These are phyloP conservation scores for Mesotaenium endlicherianum DNA, from an alignment of 139 green algal genomes.

Conservation along the genomic window DNA sequence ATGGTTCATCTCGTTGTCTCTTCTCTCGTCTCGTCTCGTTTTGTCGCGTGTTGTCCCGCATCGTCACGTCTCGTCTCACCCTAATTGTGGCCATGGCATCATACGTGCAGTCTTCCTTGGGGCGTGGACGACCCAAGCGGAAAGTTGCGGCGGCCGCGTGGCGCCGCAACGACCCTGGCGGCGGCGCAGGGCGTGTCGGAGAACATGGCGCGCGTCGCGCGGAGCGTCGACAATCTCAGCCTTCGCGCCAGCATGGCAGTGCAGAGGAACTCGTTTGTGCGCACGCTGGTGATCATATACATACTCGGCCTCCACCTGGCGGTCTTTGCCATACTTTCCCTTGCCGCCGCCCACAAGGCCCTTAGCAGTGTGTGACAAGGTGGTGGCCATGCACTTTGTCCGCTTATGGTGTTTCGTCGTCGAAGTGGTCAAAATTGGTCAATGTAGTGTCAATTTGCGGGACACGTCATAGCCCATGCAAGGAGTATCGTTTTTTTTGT, in stretches of 20 bases:
- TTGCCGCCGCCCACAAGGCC: conserved; percentile 1
- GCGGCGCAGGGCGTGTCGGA: not conserved
- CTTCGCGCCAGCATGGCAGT: not conserved
- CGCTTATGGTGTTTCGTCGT: too few species aligned
- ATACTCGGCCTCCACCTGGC: conserved; percentile 22
- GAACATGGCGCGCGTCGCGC: not conserved
- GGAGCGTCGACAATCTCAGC: not conserved
- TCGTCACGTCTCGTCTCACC: not conserved
- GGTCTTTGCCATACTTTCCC: conserved; percentile 23
- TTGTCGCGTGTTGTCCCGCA: not conserved
- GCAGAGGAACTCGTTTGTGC: conserved; percentile 23
- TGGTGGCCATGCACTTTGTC: too few species aligned
- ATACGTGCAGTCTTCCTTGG: not conserved
- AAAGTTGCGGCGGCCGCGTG: not conserved
- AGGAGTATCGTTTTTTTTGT: too few species aligned
- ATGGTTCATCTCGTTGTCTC: too few species aligned
- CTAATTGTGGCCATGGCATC: not conserved
- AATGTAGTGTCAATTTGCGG: too few species aligned
- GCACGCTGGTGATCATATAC: conserved; percentile 14
- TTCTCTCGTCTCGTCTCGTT: too few species aligned
- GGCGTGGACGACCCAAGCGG: not conserved
- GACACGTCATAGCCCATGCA: too few species aligned
- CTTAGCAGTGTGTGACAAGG: not conserved
- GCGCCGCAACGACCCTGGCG: not conserved
- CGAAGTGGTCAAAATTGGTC: too few species aligned